A percentile compares a stretch with the other conserved stretches of the same genome.
Evolutionary conservation across 179 eudicot genomes (phyloP).

Genomic region (Spinacia oleracea): DNA sequence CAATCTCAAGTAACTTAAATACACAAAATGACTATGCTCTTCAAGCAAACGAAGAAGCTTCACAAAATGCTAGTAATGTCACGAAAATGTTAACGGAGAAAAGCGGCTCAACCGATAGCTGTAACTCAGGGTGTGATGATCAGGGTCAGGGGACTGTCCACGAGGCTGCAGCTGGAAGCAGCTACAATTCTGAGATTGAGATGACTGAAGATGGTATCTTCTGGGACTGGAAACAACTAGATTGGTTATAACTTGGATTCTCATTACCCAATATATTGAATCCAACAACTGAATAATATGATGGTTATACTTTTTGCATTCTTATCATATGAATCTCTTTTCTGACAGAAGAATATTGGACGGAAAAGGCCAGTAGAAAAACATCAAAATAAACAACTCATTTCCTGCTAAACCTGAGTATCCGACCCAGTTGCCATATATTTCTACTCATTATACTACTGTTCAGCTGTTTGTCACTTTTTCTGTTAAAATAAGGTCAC

Average conservation of each 20-base stretch:
- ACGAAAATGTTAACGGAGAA: constrained; percentile 6
- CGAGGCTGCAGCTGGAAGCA: not conserved
- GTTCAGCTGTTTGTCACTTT: too few species aligned
- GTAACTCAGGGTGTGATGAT: constrained; percentile 26
- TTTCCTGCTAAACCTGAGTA: too few species aligned
- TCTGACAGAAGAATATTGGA: not conserved
- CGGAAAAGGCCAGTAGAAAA: too few species aligned
- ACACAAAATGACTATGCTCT: constrained; percentile 4
- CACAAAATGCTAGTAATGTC: not conserved
- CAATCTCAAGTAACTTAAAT: not conserved
- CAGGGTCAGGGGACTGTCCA: constrained; percentile 8
- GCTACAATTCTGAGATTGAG: not conserved
- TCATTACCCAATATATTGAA: not conserved
- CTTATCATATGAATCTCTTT: too few species aligned
- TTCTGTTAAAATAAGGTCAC: too few species aligned
- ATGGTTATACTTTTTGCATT: too few species aligned
- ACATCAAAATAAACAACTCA: too few species aligned
- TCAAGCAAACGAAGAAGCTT: not conserved
- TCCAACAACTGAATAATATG: not conserved
- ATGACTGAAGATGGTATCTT: constrained; percentile 19
- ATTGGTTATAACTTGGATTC: constrained; percentile 19
- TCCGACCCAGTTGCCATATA: too few species aligned
- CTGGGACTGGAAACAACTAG: constrained; percentile 26
- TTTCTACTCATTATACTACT: too few species aligned
- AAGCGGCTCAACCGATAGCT: constrained; percentile 25